These are phyloP conservation scores for Paraphoma sp. DNA, from an alignment of 2,329 filamentous ascomycete genomes.

Conservation along the genomic window DNA sequence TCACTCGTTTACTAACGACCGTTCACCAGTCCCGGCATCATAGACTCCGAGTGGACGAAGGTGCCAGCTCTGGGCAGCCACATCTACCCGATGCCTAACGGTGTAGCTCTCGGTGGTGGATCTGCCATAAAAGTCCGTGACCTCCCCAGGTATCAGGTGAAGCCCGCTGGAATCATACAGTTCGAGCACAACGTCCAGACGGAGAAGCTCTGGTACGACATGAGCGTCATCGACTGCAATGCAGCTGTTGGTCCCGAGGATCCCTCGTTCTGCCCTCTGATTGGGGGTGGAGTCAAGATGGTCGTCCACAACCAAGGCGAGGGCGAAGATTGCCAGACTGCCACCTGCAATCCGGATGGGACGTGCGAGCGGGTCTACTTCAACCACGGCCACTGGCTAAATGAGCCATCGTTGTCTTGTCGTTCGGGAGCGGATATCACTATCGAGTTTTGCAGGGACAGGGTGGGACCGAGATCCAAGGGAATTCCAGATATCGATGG, in stretches of 20 bases:
- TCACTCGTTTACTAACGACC: neutral
- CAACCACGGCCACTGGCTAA: conserved; percentile 16
- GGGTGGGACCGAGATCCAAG: neutral
- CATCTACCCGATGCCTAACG: conserved; percentile 18
- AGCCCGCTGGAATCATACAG: conserved; percentile 30
- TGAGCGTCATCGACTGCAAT: conserved; percentile 29
- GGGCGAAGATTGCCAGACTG: conserved; percentile 6
- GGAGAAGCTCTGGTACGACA: conserved; percentile 28
- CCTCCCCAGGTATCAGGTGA: conserved; percentile 16
- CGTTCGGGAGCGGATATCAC: conserved; percentile 22
- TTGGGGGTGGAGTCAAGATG: conserved; percentile 26
- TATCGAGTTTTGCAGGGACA: conserved; percentile 25
- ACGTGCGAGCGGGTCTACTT: conserved; percentile 22
- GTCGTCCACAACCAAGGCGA: conserved; percentile 5
- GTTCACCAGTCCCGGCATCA: neutral
- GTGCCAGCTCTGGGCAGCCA: conserved; percentile 13
- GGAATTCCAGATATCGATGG: neutral
- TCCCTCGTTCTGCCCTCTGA: conserved; percentile 27
- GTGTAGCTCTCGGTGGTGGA: conserved; percentile 11
- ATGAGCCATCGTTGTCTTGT: conserved; percentile 27
- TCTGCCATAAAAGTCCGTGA: conserved; percentile 32
- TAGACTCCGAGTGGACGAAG: neutral
- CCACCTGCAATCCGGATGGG: conserved; percentile 9
- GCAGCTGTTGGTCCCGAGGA: conserved; percentile 3
- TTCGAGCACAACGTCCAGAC: conserved; percentile 25